Base-by-base conservation (phyloP, 192 early-diverging fungal genomes). In the Phlyctochytrium planicorne region DNA sequence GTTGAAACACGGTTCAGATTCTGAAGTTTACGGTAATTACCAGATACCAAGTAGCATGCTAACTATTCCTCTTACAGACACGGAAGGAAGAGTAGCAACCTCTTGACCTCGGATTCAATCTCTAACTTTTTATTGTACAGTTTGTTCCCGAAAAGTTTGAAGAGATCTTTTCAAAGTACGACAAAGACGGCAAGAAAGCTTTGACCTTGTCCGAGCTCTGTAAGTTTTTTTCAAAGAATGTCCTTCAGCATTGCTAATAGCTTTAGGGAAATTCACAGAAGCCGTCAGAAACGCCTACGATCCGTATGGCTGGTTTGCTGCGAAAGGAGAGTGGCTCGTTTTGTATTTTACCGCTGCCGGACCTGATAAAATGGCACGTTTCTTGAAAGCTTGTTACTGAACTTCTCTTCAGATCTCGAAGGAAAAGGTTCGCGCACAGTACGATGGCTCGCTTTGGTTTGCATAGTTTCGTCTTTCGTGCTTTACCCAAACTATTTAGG, bases 141-240 rank as follows among this genome's bases (percentile, higher is more conserved):
- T 59, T 59, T 23, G 57, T 59, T 24, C 57, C 57, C 6, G 57
- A 59, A 24, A 24, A 30, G 23, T 59, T 59, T 30, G 57, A 59
- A 24, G 57, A 59, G 57, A 59, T 59, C 6, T 59, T 59, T 59
- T 29, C 57, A 24, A 59, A 59, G 57, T 59, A 59, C 24, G 23
- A 24, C 24, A 30, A 29, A 24, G 57, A 59, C 57, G 57, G 57
- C 10, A 59, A 59, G 57, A 24, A 24, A 14, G 40, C 40, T 20
- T 20, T 47, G 10, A 47, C 6, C 20, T 47, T 47, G 10, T 47
- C 40, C 20, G 40, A 47, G 40, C 40, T 47, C 6, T 47, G 40
- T 47, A 47, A 47, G 40, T 20, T 6, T 47, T 20, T 14, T 47
- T n/a, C n/a, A n/a, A n/a, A n/a, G n/a, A n/a, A 20, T 47, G 10